Base-by-base conservation (phyloP, 2,329 filamentous ascomycete genomes). In the Penicillium frequentans region DNA sequence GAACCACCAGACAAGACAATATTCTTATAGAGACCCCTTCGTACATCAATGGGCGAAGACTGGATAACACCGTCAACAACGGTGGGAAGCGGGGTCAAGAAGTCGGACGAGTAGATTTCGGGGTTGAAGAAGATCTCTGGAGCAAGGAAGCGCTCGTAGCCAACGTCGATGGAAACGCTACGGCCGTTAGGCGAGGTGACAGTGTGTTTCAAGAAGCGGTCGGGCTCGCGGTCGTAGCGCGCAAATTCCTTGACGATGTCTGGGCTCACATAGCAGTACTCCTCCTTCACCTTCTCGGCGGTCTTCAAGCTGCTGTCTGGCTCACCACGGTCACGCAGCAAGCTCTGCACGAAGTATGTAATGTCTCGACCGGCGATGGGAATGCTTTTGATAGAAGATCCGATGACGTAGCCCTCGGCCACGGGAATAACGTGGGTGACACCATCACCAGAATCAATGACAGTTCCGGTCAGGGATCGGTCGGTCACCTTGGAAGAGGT, bases 61-160 rank as follows among this genome's bases (percentile, higher is more conserved):
- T 99, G 95, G 68, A 99, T 99, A 62, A 98, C 95, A 55, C 89
- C 90, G 73, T 99, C 95, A 60, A 99, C 96, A 50, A 99, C 95
- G 50, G 86, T 90, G 24, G 95, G 95, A 9, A 99, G 85, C 14
- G 95, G 95, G 13, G 95, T 99, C 64, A 99, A 81, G 82, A 99
- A 99, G 74, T 99, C 95, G 65, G 93, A 98, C 60, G 91, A 96
- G 84, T 98, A 98, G 70, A 99, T 99, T 80, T 99, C 95, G 29
- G 95, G 95, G 79, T 99, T 99, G 86, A 99, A 99, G 80, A 99
- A 99, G 72, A 99, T 99, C 77, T 99, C 95, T 24, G 96, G 96
- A 2, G 95, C 95, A 58, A 99, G 83, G 84, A 99, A 99, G 33
- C 95, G 90, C 77, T 99, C 95, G 79, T 98, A 99, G 52, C 95